Evolutionary conservation across 345 rosid species (phyloP), one percentile per base, ranked within the genome.

Genomic region (Dovyalis caffra): DNA sequence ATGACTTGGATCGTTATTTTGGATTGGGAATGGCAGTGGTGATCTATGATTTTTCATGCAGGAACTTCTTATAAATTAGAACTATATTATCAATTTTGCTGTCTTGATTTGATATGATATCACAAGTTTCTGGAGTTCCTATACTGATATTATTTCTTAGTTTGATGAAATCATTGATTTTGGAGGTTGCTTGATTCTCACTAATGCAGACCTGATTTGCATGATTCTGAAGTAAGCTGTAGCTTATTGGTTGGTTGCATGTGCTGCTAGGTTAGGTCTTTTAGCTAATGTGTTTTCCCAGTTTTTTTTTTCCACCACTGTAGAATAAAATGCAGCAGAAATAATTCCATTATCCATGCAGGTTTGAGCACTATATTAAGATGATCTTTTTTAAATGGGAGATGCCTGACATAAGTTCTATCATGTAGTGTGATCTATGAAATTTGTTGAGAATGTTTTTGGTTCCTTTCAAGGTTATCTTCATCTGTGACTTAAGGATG

Each of bases 41-140:
- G 32, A 34, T 33, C 38, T 65, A 16, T 26, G 35, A 16, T 53
- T 51, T 34, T 49, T 65, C 32, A 23, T 14, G 58, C 15, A 40
- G 65, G 35, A 51, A 65, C 18, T 25, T 53, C 45, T 32, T 35
- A 37, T 38, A 34, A 38, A 64, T 23, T 33, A 26, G 28, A 25
- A 31, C 34, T 60, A 34, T 56, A 61, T 37, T 23, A 71, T 70
- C 35, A 33, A 56, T 56, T n/a, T 56, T 56, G 5, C 21, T 32
- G 32, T 1, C 6, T 34, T 71, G 40, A 37, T 37, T 71, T 58
- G 37, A 58, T 21, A 58, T 58, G 66, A 28, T 25, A 6, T 58
- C 75, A 62, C 65, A 25, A 64, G 40, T 32, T 49, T 64, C 63
- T 32, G 28, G 21, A 73, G 18, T 64, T 64, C 63, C 28, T 14